Conservation (phyloP, 1,139 yeast species). For the Debaryomycetaceae sp. region DNA sequence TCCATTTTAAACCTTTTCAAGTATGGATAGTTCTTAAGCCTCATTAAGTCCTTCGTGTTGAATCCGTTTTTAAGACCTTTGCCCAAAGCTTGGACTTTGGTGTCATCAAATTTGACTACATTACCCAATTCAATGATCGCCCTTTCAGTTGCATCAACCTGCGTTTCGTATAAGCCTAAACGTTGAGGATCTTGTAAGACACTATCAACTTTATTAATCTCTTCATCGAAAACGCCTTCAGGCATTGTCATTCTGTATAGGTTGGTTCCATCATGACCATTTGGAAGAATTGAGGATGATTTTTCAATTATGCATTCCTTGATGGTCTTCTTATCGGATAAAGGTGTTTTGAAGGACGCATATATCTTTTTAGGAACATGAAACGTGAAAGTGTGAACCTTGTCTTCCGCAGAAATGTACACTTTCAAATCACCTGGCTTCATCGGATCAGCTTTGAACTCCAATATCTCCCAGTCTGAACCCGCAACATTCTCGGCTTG, state of each 20-base stretch:
- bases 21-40: constrained; percentile 48
- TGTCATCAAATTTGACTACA: constrained; percentile 63
- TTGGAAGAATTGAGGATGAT: constrained; percentile 63
- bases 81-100: constrained; percentile 79
- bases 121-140: constrained; percentile 79
- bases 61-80: constrained; percentile 85
- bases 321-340: constrained; percentile 42
- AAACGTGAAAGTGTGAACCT: constrained; percentile 69
- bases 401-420: constrained; percentile 63
- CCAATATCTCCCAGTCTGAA: constrained; percentile 80
- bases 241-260: constrained; percentile 67
- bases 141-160: constrained; percentile 64
- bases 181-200: constrained; percentile 62
- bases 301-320: constrained; percentile 57
- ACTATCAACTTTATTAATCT: constrained; percentile 56
- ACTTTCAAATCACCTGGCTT: constrained; percentile 78
- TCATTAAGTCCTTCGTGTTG: constrained; percentile 53
- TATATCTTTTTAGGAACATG: constrained; percentile 73
- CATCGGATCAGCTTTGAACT: constrained; percentile 55
- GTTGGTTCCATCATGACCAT: constrained; percentile 56
- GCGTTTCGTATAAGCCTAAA: constrained; percentile 74
- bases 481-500: constrained; percentile 80
- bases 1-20: constrained; percentile 55
- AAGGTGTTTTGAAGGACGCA: constrained; percentile 58
- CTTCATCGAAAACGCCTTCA: constrained; percentile 57